Base-by-base conservation (phyloP, 805 yeast species). In the Zygosaccharomyces siamensis region DNA sequence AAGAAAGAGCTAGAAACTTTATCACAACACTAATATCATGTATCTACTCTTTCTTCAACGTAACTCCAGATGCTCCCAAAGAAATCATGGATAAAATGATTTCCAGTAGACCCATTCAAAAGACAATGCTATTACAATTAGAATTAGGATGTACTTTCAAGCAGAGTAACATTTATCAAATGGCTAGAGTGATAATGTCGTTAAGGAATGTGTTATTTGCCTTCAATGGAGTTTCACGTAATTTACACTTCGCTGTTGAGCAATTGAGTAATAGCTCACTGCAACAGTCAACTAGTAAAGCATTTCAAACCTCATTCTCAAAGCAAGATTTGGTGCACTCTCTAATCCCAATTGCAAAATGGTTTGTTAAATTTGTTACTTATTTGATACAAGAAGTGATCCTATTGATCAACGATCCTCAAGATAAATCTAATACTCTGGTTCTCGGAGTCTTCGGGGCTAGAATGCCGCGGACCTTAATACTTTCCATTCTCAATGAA, bases 351-450 rank as follows among this genome's bases (percentile, higher is more conserved):
- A 79, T 85, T 35, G 80, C 86, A 7, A 79, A 88, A 58, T 92
- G 97, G 97, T 77, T 87, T 55, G 77, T 88, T 28, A 97, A 89
- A 62, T 79, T 88, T 51, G 73, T 88, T 47, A 79, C 84, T 0
- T 81, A 79, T 53, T 63, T 87, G 36, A 79, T 82, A 47, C 95
- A 90, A 64, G 96, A 92, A 55, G 66, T 85, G 30, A 60, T 83
- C 21, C 77, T 81, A 30, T 57, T 82, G 24, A 58, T 53, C 46
- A 72, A 46, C 41, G 49, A 53, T 14, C 58, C 57, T 3, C 39
- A 44, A 6, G 58, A 47, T 16, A 60, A 47, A 44, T 62, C 50
- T 53, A 63, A 60, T 51, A 72, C 79, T 1, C 62, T 83, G 14
- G 83, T 75, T 0, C 62, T 81, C 11, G 83, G 89, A 1, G 67